Percentiles rank a stretch among this genome's conserved stretches.
These are phyloP conservation scores for Guyanaporus albipodus DNA, from an alignment of 768 basidiomycete species.

Conservation along the genomic window DNA sequence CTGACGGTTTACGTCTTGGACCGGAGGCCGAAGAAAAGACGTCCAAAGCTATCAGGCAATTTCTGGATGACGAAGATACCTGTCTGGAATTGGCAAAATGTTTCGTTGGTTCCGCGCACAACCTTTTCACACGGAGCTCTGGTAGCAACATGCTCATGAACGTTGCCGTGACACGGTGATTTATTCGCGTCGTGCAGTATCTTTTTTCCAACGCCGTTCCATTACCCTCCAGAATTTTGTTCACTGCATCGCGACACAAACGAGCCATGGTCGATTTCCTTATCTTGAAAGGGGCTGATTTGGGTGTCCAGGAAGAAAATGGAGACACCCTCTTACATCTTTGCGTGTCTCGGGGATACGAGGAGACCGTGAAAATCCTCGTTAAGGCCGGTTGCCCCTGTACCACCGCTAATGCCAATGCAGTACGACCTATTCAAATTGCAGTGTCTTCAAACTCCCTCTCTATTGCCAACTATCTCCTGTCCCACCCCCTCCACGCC, in stretches of 20 bases:
- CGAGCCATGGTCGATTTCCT: background rate
- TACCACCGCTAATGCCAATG: too few relatives aligned
- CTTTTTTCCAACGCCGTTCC: background rate
- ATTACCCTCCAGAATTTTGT: background rate
- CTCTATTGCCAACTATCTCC: too few relatives aligned
- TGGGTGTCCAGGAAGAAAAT: too few relatives aligned
- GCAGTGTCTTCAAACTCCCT: too few relatives aligned
- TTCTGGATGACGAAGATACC: background rate
- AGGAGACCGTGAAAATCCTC: too few relatives aligned
- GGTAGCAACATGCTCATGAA: background rate
- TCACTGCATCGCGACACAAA: too few relatives aligned
- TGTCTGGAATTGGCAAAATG: background rate
- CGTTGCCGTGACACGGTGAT: background rate
- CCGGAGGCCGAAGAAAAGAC: background rate
- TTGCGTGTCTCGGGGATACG: too few relatives aligned
- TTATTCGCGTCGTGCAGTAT: background rate
- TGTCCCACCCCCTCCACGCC: too few relatives aligned
- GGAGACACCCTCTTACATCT: too few relatives aligned
- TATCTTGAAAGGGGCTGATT: too few relatives aligned
- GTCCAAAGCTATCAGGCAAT: background rate
- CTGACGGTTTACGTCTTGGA: background rate
- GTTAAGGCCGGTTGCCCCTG: too few relatives aligned
- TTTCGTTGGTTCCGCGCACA: background rate
- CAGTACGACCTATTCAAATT: too few relatives aligned
- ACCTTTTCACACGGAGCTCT: background rate